Evolutionary conservation across 768 basidiomycete genomes (phyloP).

Genomic region (Serendipita vermifera): DNA sequence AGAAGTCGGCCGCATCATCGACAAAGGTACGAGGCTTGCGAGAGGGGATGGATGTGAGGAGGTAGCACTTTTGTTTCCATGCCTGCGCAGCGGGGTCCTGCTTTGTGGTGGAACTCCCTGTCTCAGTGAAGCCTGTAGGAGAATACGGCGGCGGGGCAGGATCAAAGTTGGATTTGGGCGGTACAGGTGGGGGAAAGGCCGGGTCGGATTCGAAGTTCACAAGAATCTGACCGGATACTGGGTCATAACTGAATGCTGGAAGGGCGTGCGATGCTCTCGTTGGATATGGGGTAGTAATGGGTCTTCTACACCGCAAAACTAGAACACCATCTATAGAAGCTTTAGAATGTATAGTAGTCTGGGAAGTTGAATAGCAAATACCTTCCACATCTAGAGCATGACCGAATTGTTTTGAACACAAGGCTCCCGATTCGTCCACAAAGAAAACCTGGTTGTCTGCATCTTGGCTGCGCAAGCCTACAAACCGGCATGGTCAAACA

Average conservation of each 20-base stretch:
- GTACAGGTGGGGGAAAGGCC: constrained; percentile 34
- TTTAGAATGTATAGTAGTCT: constrained; percentile 2
- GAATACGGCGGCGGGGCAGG: not conserved
- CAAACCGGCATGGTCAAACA: not conserved
- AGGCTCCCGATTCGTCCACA: constrained; percentile 59
- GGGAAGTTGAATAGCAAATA: constrained; percentile 19
- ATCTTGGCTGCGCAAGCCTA: constrained; percentile 54
- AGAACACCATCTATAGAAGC: constrained; percentile 40
- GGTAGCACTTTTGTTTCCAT: constrained; percentile 49
- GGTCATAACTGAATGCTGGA: constrained; percentile 52
- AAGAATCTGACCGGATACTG: constrained; percentile 42
- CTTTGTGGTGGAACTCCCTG: not conserved
- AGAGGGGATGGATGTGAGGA: constrained; percentile 53
- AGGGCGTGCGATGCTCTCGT: constrained; percentile 62
- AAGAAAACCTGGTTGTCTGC: constrained; percentile 83
- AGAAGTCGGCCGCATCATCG: constrained; percentile 54
- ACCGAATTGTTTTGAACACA: constrained; percentile 67
- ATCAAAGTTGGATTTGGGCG: constrained; percentile 2
- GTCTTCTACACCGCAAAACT: constrained; percentile 65
- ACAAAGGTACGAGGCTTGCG: constrained; percentile 56
- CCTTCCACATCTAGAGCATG: constrained; percentile 75
- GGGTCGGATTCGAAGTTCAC: constrained; percentile 54
- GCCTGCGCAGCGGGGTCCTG: constrained; percentile 24
- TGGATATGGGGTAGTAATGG: constrained; percentile 63
- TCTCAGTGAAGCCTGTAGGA: not conserved